Evolutionary conservation across 1,284 basidiomycete genomes (phyloP), one percentile per base, ranked within the genome.

Genomic region (Rhodotorula sp.): DNA sequence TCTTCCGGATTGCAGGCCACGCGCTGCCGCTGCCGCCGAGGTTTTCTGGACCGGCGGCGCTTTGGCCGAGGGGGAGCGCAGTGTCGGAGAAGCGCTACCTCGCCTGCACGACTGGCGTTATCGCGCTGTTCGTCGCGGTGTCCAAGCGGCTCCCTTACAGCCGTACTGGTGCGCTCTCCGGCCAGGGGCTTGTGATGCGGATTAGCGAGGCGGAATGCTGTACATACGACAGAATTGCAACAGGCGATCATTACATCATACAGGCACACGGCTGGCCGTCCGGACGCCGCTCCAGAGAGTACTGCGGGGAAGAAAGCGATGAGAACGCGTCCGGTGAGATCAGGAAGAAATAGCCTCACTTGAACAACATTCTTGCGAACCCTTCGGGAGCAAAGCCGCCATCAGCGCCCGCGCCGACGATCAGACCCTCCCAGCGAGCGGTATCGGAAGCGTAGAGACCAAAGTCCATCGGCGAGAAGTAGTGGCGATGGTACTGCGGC

Each of bases 11-110:
- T 3, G 15, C 58, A 78, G 77, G 81, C 92, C 92, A 3, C 86
- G 91, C 65, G 89, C 90, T 14, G 90, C 90, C 0, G 85, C 88
- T 0, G 87, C 87, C 8, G 91, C 91, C 0, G 92, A 94, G 83
- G 79, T 93, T 23, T 93, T 90, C 82, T 93, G 91, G 91, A 88
- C 86, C 3, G 90, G 92, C 0, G 83, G 85, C 0, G 83, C 81
- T 0, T 77, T 81, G 23, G 80, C 80, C 2, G 73, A 78, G 3
- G 81, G 79, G 0, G 76, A 84, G 34, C 83, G 86, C 8, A 85
- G 87, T 77, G 83, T 86, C 39, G 82, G 80, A 3, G 82, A 87
- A 46, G 92, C 92, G 2, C 81, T 93, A 31, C 86, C 88, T 29
- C 86, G 92, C 57, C 84, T 96, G 75, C 89, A 94, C 77, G 91